Conservation (phyloP, 371 early-diverging fungal species). For the Haplosporangium sp. region DNA sequence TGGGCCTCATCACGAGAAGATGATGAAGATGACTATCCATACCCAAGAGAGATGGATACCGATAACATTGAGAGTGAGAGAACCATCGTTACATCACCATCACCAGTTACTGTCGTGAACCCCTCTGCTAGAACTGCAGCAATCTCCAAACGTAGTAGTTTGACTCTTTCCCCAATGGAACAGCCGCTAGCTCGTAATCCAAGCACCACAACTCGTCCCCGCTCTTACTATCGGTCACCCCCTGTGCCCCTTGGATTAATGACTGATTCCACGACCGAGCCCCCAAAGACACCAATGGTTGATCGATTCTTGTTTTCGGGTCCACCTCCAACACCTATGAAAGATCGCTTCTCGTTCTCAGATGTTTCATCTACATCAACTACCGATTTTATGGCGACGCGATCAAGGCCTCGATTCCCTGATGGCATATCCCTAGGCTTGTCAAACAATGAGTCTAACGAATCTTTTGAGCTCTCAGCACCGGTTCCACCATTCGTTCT, state of each 20-base stretch:
- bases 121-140: not conserved
- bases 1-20: constrained; percentile 11
- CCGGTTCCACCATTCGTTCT: constrained; percentile 19
- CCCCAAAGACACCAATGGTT: constrained; percentile 27
- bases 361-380: not conserved
- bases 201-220: constrained; percentile 14
- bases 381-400: not conserved
- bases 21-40: constrained; percentile 44
- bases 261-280: not conserved
- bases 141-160: constrained; percentile 3
- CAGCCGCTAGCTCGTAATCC: not conserved
- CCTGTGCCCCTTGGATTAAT: constrained; percentile 5
- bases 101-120: not conserved
- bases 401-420: constrained; percentile 2
- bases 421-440: constrained; percentile 3
- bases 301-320: constrained; percentile 24
- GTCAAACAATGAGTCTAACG: not conserved
- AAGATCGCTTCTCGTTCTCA: constrained; percentile 2
- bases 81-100: not conserved
- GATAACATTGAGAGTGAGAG: constrained; percentile 6
- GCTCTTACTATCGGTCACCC: constrained; percentile 18
- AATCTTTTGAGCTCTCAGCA: constrained; percentile 5
- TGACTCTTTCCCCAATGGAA: constrained; percentile 1
- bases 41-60: constrained; percentile 26
- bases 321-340: constrained; percentile 11